Base-by-base conservation (phyloP, 352 stramenopile species). In the Phytophthora idaei region DNA sequence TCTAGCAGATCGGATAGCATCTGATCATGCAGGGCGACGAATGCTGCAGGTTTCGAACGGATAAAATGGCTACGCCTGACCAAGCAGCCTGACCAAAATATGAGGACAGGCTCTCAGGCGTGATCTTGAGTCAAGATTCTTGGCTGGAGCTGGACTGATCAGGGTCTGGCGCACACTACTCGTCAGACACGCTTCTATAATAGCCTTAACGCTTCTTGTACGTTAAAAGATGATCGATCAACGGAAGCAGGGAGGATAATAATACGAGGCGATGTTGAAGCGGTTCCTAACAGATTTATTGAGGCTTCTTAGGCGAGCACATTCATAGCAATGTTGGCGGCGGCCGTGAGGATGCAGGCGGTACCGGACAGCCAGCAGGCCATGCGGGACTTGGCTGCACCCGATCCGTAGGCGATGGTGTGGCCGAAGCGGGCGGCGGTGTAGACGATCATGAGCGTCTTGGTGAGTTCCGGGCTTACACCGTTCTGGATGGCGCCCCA, bases 371-470 rank as follows among this genome's bases (percentile, higher is more conserved):
- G 55, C 70, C 70, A 77, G 36, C 65, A 66, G n/a, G 54, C 70
- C 70, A 77, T 74, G 45, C 70, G 70, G 11, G 41, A 54, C 12
- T 47, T 42, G 21, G 54, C 72, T 12, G 74, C 61, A 9, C 57
- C 54, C 36, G 66, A 59, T 2, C 72, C 74, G 69, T 83, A 90
- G 46, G 70, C 56, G 47, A 77, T 27, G 21, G 73, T 86, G 61
- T 87, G 78, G 10, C 60, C 59, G 28, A 83, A 51, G 15, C 78
- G 81, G 10, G 64, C 62, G 28, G 76, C 52, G 1, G 81, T 78
- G 69, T 82, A 90, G 14, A 80, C 67, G 12, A 69, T 56, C 36
- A 81, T 55, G 15, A 76, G 68, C 11, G 54, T 63, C 61, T 71
- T 67, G 34, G 59, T 80, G 8, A 87, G 67, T 32, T 62, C 42